Percentiles rank a stretch among this genome's conserved stretches.
phyloP scores from a whole-genome alignment of 2,329 filamentous ascomycete genomes.

The Talaromyces sp. region DNA sequence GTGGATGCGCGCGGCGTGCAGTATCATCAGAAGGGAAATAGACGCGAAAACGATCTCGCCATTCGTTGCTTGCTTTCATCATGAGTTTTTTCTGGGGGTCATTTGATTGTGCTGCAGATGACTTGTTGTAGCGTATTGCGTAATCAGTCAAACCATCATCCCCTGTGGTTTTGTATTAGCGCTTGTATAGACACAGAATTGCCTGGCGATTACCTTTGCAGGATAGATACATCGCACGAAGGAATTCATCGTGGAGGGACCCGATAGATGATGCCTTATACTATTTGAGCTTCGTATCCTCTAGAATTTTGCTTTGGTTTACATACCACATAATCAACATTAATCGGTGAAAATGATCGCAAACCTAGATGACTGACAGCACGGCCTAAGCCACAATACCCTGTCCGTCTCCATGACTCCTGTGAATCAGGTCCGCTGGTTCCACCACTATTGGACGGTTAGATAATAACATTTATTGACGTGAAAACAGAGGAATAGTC shows the following conservation, averaged over 20 bases:
- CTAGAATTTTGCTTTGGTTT: neutral
- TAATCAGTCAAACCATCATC: constrained; percentile 51
- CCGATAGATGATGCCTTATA: constrained; percentile 77
- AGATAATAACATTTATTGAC: neutral
- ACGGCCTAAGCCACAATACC: constrained; percentile 72
- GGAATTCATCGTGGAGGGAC: constrained; percentile 68
- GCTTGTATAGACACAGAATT: neutral
- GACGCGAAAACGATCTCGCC: constrained; percentile 63
- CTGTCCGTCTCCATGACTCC: constrained; percentile 58
- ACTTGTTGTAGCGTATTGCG: constrained; percentile 38
- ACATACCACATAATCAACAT: constrained; percentile 73
- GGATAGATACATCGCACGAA: constrained; percentile 63
- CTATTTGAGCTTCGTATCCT: constrained; percentile 13
- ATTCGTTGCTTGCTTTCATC: constrained; percentile 38
- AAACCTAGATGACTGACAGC: constrained; percentile 68
- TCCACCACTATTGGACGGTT: constrained; percentile 53
- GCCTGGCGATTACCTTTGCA: constrained; percentile 51
- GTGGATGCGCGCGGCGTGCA: constrained; percentile 61
- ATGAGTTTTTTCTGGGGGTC: constrained; percentile 31
- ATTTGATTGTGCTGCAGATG: constrained; percentile 42
- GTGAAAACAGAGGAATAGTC: neutral
- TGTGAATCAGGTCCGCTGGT: constrained; percentile 49
- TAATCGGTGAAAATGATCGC: constrained; percentile 55
- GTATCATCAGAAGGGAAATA: constrained; percentile 81
- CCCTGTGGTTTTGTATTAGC: constrained; percentile 29